Conservation (phyloP, 371 early-diverging fungal species). For the Funneliformis caledonium region DNA sequence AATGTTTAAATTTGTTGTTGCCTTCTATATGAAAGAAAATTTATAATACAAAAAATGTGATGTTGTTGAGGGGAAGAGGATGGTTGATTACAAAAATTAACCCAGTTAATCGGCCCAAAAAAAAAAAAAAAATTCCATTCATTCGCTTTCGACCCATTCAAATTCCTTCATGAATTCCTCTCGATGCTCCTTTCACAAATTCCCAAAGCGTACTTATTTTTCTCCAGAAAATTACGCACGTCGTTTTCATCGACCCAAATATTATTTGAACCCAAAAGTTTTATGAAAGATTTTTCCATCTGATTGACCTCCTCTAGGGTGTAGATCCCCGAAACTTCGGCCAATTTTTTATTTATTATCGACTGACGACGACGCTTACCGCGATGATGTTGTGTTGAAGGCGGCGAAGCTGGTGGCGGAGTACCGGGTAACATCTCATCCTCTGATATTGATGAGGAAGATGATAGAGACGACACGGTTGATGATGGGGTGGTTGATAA, state of each 20-base stretch:
- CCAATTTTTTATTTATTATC: neutral
- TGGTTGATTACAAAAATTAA: too few species aligned
- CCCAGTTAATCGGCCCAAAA: too few species aligned
- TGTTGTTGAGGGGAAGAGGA: too few species aligned
- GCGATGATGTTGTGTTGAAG: neutral
- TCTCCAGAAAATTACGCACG: neutral
- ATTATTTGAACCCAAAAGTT: neutral
- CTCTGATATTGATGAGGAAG: neutral
- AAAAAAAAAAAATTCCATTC: too few species aligned
- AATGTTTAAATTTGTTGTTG: too few species aligned
- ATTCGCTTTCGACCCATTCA: too few species aligned
- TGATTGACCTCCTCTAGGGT: neutral
- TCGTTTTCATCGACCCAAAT: neutral
- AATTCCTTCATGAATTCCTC: too few species aligned
- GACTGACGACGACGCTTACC: neutral
- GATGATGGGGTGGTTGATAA: constrained; percentile 11
- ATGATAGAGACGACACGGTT: neutral
- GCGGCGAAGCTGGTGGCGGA: too few species aligned
- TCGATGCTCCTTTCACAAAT: neutral
- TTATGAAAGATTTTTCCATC: neutral
- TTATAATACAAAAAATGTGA: too few species aligned
- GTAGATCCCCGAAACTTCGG: constrained; percentile 13
- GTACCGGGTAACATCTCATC: neutral
- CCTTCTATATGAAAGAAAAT: too few species aligned
- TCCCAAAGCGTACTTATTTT: constrained; percentile 23